A percentile compares a stretch with the other conserved stretches of the same genome.
phyloP scores from a whole-genome alignment of 352 stramenopile species.

The Pythium apleroticum region DNA sequence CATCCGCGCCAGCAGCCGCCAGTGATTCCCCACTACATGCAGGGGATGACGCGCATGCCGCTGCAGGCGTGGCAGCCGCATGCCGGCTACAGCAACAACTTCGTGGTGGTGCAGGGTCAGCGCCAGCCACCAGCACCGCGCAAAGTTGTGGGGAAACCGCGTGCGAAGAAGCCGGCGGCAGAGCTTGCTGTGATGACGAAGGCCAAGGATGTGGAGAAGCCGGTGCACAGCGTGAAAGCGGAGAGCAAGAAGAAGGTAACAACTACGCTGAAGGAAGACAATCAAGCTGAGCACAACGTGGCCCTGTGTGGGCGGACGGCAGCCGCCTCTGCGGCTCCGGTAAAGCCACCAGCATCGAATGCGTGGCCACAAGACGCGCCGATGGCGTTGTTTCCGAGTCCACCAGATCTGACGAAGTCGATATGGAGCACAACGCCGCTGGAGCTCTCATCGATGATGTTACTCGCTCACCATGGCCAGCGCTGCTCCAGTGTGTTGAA shows the following conservation, averaged over 20 bases:
- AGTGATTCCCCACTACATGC: not conserved
- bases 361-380: not conserved
- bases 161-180: not conserved
- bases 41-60: constrained; percentile 8
- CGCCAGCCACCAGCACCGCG: constrained; percentile 1
- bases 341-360: not conserved
- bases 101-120: not conserved
- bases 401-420: constrained; percentile 11
- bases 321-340: too few relatives aligned
- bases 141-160: not conserved
- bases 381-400: not conserved
- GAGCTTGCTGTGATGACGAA: not conserved
- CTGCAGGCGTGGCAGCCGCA: constrained; percentile 5
- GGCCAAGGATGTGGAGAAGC: too few relatives aligned
- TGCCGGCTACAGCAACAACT: not conserved
- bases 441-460: constrained; percentile 17
- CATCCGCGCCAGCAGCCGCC: not conserved
- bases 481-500: not conserved
- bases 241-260: not conserved
- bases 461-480: not conserved
- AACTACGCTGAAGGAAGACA: not conserved
- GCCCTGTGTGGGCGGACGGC: too few relatives aligned
- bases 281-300: not conserved
- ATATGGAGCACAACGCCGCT: constrained; percentile 16
- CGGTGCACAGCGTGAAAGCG: not conserved